phyloP scores from a whole-genome alignment of 2,329 filamentous ascomycete genomes.

The Arthrinium phaeospermum region DNA sequence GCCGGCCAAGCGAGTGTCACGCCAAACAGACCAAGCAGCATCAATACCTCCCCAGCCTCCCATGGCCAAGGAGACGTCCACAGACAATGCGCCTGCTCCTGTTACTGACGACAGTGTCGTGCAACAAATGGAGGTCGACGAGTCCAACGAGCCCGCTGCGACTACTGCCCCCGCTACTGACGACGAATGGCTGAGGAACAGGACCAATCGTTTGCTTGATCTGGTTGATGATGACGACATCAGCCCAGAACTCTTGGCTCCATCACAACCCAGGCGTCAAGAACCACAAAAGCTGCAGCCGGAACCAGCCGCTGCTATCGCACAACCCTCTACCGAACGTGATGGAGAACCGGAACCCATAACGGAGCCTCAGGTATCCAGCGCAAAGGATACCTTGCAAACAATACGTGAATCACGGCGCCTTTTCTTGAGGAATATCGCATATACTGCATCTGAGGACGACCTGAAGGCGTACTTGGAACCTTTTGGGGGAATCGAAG shows the following conservation, averaged over 20 bases:
- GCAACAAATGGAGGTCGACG: constrained; percentile 6
- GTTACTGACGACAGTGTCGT: background rate
- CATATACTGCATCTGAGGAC: constrained; percentile 78
- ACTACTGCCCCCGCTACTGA: constrained; percentile 62
- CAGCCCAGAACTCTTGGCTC: background rate
- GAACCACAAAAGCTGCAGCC: background rate
- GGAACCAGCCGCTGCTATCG: background rate
- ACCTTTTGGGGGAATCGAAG: constrained; percentile 77
- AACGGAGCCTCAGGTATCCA: constrained; percentile 35
- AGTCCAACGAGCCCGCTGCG: constrained; percentile 4
- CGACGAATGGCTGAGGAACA: constrained; percentile 88
- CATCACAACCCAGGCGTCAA: background rate
- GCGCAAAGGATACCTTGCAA: constrained; percentile 54
- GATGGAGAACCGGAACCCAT: constrained; percentile 24
- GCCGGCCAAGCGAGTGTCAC: constrained; percentile 51
- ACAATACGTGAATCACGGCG: constrained; percentile 75
- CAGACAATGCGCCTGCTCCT: background rate
- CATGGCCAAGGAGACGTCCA: background rate
- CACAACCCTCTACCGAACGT: constrained; percentile 20
- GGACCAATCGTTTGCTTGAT: constrained; percentile 85
- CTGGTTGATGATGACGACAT: constrained; percentile 76
- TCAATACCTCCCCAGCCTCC: background rate
- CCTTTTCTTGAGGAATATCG: constrained; percentile 87
- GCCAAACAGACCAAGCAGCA: constrained; percentile 37
- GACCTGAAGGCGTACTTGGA: constrained; percentile 77